Evolutionary conservation across 2,329 filamentous ascomycete species (phyloP), one percentile per base, ranked within the genome.

Genomic region (Fusarium liriodendri): DNA sequence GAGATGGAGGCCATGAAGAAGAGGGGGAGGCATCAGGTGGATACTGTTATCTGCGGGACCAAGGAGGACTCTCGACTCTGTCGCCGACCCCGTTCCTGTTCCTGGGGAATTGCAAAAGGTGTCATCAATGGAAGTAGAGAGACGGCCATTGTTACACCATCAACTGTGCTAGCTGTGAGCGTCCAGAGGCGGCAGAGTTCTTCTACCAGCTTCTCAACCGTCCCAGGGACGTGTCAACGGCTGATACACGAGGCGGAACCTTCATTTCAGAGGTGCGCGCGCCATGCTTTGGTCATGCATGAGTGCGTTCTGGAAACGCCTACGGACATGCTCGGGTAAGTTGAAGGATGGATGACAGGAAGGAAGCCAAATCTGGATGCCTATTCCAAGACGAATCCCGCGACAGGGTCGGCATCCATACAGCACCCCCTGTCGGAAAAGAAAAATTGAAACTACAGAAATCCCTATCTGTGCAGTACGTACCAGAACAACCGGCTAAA

Each of bases 241-340:
- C 65, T 74, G 72, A 75, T 64, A 74, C 72, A 70, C 27, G 37
- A 74, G 71, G 72, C 59, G 72, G 62, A 66, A 66, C 65, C 62
- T 35, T 60, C 54, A 27, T 60, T 25, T 66, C 47, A 66, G 42
- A 52, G 62, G 38, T 25, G 33, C 35, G 67, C 33, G 33, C 35
- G 68, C 33, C 50, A 61, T 66, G 40, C 55, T 74, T 57, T 54
- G 35, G 35, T 69, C 32, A 42, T 62, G 50, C 61, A 57, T 55
- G 50, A 57, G 50, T 54, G 40, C 25, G 11, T 54, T 54, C 50
- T 54, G 50, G 50, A 32, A 54, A 54, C 59, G 67, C 42, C 38
- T 58, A 68, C 52, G 71, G 71, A 38, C 50, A 57, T 33, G 35
- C n/a, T 54, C 50, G 50, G 50, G 27, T 32, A 32, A 8, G 32